Percentiles rank a stretch among this genome's conserved stretches.
Evolutionary conservation across 2,329 filamentous ascomycete species (phyloP).

Genomic region (Fusarium verrucosum): DNA sequence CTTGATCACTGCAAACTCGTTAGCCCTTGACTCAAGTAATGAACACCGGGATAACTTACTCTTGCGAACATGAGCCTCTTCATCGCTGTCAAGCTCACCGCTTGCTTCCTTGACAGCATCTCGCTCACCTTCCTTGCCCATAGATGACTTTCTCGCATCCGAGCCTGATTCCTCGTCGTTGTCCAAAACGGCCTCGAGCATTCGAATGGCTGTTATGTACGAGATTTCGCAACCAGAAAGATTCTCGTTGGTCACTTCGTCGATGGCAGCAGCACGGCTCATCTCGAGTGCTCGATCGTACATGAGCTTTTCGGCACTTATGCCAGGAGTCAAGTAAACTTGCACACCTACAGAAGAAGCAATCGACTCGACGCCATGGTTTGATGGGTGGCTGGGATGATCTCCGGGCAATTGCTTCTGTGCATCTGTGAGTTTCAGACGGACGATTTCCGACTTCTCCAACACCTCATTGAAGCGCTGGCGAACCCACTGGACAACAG

Average conservation of each 20-base stretch:
- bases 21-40: conserved; percentile 20
- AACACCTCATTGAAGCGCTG: conserved; percentile 95
- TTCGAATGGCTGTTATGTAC: conserved; percentile 90
- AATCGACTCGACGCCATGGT: conserved; percentile 70
- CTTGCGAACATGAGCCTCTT: conserved; percentile 76
- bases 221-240: conserved; percentile 88
- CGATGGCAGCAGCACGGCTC: conserved; percentile 93
- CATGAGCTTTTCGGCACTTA: conserved; percentile 97
- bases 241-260: conserved; percentile 93
- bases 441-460: conserved; percentile 95
- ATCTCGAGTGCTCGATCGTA: conserved; percentile 97
- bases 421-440: conserved; percentile 83
- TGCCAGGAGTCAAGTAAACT: conserved; percentile 84
- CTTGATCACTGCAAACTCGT: conserved; percentile 61
- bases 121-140: conserved; percentile 55
- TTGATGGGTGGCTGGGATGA: conserved; percentile 86
- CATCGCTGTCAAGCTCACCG: conserved; percentile 70
- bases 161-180: conserved; percentile 69
- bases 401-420: conserved; percentile 85
- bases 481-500: conserved; percentile 94
- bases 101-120: conserved; percentile 48
- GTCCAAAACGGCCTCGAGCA: conserved; percentile 94
- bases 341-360: conserved; percentile 71
- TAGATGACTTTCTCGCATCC: conserved; percentile 42
- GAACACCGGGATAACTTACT: conserved; percentile 59